Evolutionary conservation across 164 flowering plant species (phyloP).

Genomic region (Vitis amurensis): DNA sequence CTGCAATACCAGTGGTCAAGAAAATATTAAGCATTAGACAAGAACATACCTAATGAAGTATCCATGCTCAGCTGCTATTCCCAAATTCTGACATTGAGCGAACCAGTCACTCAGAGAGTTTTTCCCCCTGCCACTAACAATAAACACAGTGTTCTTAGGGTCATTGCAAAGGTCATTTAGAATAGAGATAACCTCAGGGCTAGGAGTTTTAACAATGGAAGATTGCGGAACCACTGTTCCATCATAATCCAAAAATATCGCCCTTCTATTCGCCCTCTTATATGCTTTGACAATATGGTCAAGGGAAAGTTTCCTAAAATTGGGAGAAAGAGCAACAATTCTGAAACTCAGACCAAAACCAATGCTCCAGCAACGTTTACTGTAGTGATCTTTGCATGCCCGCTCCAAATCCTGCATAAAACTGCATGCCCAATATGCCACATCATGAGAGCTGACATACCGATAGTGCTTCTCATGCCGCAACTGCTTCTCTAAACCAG

Average conservation of each 20-base stretch:
- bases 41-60: conserved; percentile 40
- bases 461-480: conserved; percentile 56
- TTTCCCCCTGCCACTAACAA: conserved; percentile 52
- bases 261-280: conserved; percentile 31
- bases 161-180: conserved; percentile 39
- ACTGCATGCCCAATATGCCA: conserved; percentile 50
- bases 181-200: conserved; percentile 32
- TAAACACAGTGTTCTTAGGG: conserved; percentile 43
- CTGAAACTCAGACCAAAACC: conserved; percentile 50
- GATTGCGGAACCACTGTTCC: conserved; percentile 45
- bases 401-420: conserved; percentile 48
- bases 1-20: too few relatives aligned
- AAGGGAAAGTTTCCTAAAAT: conserved; percentile 40
- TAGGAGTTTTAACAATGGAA: conserved; percentile 37
- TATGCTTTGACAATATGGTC: conserved; percentile 31
- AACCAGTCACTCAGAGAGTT: conserved; percentile 39
- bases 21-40: not conserved
- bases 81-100: conserved; percentile 37
- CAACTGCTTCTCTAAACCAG: conserved; percentile 38
- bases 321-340: conserved; percentile 43
- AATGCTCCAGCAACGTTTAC: conserved; percentile 48
- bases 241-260: conserved; percentile 56
- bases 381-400: conserved; percentile 43
- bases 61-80: conserved; percentile 61
- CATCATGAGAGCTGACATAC: conserved; percentile 53